Evolutionary conservation across 2,329 filamentous ascomycete genomes (phyloP).

Genomic region (Nigrograna mackinnonii): DNA sequence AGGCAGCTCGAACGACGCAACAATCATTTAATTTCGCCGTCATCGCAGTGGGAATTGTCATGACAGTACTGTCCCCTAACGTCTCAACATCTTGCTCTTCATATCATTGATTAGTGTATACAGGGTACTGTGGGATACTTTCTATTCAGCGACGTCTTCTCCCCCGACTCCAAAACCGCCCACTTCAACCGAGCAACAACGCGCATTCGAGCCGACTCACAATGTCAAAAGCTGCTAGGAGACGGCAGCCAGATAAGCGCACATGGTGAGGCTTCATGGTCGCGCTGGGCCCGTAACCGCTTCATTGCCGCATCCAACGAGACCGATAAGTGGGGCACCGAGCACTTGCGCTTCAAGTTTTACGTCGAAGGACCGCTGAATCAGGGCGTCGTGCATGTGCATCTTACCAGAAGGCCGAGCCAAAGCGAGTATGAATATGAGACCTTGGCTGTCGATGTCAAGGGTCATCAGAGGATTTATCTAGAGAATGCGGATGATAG

Average conservation of each 20-base stretch:
- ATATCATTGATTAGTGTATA: slow-evolving; percentile 6
- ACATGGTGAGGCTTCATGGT: slow-evolving; percentile 78
- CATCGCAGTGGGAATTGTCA: slow-evolving; percentile 71
- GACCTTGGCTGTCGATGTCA: slow-evolving; percentile 79
- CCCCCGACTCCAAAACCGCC: slow-evolving; percentile 76
- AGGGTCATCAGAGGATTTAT: slow-evolving; percentile 59
- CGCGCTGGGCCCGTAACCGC: slow-evolving; percentile 74
- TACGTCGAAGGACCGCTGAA: slow-evolving; percentile 78
- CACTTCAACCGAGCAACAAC: slow-evolving; percentile 88
- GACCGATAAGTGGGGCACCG: slow-evolving; percentile 73
- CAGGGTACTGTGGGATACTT: slow-evolving; percentile 69
- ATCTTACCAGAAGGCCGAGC: slow-evolving; percentile 72
- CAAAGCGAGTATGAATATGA: slow-evolving; percentile 75
- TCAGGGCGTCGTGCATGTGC: slow-evolving; percentile 73
- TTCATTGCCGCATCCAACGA: slow-evolving; percentile 65
- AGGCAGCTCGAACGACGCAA: slow-evolving; percentile 82
- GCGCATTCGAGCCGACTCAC: slow-evolving; percentile 72
- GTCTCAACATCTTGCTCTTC: background rate
- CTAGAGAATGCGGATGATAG: slow-evolving; percentile 28
- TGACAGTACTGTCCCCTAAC: slow-evolving; percentile 64
- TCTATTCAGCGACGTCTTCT: slow-evolving; percentile 41
- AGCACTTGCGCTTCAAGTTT: slow-evolving; percentile 85
- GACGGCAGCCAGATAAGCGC: slow-evolving; percentile 74
- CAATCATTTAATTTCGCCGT: slow-evolving; percentile 87
- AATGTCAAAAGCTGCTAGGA: slow-evolving; percentile 75